phyloP scores from a whole-genome alignment of 768 basidiomycete species.

The Mycena floridula region DNA sequence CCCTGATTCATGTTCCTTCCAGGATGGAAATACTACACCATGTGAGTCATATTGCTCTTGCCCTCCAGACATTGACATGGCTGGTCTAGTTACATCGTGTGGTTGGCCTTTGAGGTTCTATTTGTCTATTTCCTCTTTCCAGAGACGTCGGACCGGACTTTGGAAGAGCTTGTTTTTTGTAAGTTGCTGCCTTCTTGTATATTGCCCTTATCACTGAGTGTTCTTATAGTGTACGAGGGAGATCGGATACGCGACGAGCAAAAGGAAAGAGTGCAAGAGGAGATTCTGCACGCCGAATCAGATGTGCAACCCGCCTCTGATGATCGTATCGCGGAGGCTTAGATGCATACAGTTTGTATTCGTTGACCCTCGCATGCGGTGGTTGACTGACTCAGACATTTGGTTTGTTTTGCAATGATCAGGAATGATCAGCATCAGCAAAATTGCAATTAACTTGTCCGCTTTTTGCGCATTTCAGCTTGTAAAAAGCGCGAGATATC shows the following conservation, averaged over 20 bases:
- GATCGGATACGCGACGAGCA: conserved; percentile 33
- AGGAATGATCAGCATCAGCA: no score
- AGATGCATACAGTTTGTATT: no score
- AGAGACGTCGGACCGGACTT: conserved; percentile 45
- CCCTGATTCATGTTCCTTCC: not conserved
- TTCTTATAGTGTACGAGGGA: conserved; percentile 34
- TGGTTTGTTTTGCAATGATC: no score
- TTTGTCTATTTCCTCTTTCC: conserved; percentile 61
- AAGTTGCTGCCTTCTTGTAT: conserved; percentile 18
- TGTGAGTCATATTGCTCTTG: conserved; percentile 15
- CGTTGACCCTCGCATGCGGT: no score
- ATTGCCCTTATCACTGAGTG: not conserved
- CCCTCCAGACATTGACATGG: not conserved
- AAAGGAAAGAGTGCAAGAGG: conserved; percentile 33
- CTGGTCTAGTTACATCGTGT: conserved; percentile 42
- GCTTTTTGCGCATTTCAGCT: no score
- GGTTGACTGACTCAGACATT: no score
- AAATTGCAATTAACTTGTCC: no score
- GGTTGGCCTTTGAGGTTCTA: conserved; percentile 44
- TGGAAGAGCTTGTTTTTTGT: conserved; percentile 59
- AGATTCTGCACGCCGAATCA: conserved; percentile 22
- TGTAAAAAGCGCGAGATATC: no score
- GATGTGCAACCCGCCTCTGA: no score
- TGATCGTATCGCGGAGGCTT: no score
- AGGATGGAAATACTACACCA: conserved; percentile 57